Percentiles rank a stretch among this genome's conserved stretches.
Conservation (phyloP, 768 basidiomycete species). For the Hirschioporus abietinus region DNA sequence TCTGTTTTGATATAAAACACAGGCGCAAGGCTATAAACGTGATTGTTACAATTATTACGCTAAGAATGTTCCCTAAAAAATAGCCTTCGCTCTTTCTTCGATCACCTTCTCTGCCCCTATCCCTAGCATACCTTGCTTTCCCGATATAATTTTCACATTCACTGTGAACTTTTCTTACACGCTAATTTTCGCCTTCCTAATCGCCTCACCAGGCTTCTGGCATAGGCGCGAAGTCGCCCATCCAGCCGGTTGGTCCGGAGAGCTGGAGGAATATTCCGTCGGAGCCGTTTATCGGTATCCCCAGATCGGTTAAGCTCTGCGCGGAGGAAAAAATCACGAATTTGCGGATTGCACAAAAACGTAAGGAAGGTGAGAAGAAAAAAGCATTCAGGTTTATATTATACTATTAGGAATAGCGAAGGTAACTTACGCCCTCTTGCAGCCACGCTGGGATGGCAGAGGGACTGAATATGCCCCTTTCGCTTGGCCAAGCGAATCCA, state of each 20-base stretch:
- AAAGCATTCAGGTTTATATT: neutral
- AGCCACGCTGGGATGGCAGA: constrained; percentile 86
- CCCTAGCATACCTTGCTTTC: too few relatives aligned
- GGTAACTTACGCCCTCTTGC: constrained; percentile 71
- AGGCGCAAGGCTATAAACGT: neutral
- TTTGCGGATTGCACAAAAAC: neutral
- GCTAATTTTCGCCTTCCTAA: constrained; percentile 22
- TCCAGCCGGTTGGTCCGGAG: constrained; percentile 68
- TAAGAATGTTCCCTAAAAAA: neutral
- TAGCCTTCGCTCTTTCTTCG: neutral
- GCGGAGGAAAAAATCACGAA: constrained; percentile 8
- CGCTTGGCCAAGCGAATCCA: constrained; percentile 64
- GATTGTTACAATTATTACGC: neutral
- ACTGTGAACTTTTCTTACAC: neutral
- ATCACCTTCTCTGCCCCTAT: neutral
- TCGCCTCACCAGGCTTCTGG: constrained; percentile 70
- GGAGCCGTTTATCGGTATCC: constrained; percentile 85
- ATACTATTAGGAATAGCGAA: neutral
- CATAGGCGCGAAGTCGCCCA: constrained; percentile 66
- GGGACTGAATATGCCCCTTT: constrained; percentile 61
- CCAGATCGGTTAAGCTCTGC: constrained; percentile 84
- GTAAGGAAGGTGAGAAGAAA: constrained; percentile 4
- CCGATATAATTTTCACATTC: neutral
- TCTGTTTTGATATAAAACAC: neutral
- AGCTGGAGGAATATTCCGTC: constrained; percentile 86